Percentiles rank a stretch among this genome's conserved stretches.
Evolutionary conservation across 2,329 filamentous ascomycete species (phyloP).

Genomic region (Hypoxylon sp.): DNA sequence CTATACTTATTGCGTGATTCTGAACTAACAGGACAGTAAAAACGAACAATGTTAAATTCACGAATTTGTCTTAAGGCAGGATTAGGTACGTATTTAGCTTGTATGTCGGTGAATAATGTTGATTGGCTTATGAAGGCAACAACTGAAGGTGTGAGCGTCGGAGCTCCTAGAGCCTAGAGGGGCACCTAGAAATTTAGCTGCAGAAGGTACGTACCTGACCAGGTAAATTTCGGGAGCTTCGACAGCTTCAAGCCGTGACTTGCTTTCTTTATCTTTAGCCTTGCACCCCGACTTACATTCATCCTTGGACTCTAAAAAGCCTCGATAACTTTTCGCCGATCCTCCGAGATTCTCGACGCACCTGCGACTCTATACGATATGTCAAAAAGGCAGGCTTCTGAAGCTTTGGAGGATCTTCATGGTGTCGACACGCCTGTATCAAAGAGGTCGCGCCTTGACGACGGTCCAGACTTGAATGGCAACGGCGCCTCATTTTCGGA

Average conservation of each 20-base stretch:
- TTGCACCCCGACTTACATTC: constrained; percentile 8
- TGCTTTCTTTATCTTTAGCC: constrained; percentile 13
- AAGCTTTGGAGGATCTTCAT: constrained; percentile 71
- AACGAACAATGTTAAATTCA: not conserved
- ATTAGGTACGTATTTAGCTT: not conserved
- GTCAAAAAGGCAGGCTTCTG: constrained; percentile 73
- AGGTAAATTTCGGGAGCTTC: constrained; percentile 35
- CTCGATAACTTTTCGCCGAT: not conserved
- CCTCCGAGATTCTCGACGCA: not conserved
- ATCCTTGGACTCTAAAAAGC: not conserved
- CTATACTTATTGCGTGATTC: not conserved
- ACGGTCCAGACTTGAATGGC: constrained; percentile 58
- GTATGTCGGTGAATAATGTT: not conserved
- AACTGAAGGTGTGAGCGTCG: not conserved
- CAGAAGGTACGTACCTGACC: constrained; percentile 34
- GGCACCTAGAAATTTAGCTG: constrained; percentile 12
- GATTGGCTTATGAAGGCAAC: constrained; percentile 8
- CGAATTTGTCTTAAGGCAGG: not conserved
- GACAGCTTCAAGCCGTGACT: constrained; percentile 38
- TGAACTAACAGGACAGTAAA: not conserved
- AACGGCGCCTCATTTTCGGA: constrained; percentile 50
- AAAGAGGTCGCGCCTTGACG: constrained; percentile 70
- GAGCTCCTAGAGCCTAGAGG: constrained; percentile 12
- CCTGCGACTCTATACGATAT: constrained; percentile 46
- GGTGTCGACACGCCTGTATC: constrained; percentile 71